These are phyloP conservation scores for Phalaenopsis hybrid DNA, from an alignment of 116 monocot genomes.

Conservation along the genomic window DNA sequence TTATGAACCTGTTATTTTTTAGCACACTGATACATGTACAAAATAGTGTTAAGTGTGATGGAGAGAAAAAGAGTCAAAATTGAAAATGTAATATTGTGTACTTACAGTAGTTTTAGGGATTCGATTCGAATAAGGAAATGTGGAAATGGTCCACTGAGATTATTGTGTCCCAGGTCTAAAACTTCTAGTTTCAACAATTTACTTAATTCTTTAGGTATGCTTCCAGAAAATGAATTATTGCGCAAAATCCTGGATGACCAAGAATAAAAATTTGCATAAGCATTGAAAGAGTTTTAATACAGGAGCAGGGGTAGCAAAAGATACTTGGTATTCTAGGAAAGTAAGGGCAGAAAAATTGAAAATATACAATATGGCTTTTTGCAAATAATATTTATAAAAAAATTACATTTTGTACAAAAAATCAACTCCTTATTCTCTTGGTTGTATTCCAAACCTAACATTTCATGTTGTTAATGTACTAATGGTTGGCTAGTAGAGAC, in stretches of 20 bases:
- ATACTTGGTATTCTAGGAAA: too few relatives aligned
- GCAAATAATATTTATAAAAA: neutral
- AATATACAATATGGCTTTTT: neutral
- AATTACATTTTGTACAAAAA: neutral
- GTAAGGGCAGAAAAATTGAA: too few relatives aligned
- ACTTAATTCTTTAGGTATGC: constrained; percentile 38
- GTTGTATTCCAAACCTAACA: neutral
- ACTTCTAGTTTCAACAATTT: constrained; percentile 34
- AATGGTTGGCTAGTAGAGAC: too few relatives aligned
- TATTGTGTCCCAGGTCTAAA: constrained; percentile 46
- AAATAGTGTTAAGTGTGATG: neutral
- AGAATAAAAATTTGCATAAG: constrained; percentile 3
- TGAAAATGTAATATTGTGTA: neutral
- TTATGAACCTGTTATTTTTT: constrained; percentile 24
- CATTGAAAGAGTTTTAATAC: neutral
- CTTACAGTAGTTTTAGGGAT: constrained; percentile 34
- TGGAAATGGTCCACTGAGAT: constrained; percentile 43
- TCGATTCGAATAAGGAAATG: constrained; percentile 18
- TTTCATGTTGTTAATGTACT: neutral
- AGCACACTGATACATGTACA: constrained; percentile 25
- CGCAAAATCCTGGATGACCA: constrained; percentile 27
- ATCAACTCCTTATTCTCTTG: neutral
- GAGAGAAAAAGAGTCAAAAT: neutral
- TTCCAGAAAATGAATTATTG: constrained; percentile 57
- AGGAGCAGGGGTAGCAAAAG: neutral